Conservation (phyloP, 345 rosid species). For the Salix exigua region DNA sequence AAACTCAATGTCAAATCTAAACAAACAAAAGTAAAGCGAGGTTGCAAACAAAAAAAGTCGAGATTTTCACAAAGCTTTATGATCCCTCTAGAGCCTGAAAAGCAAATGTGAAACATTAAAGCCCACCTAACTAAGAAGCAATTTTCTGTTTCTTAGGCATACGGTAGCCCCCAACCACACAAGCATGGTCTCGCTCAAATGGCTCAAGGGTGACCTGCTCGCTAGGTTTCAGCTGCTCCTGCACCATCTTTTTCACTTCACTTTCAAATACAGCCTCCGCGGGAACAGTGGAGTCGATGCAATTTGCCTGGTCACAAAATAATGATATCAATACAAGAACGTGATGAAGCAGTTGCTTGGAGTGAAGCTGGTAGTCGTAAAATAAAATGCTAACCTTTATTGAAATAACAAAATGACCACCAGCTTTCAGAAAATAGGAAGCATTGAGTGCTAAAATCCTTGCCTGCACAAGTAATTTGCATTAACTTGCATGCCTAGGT, state of each 20-base stretch:
- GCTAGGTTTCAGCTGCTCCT: constrained; percentile 77
- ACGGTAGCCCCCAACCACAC: constrained; percentile 85
- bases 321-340: background rate
- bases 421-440: constrained; percentile 74
- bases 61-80: background rate
- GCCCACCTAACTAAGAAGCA: constrained; percentile 13
- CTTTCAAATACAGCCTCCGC: constrained; percentile 79
- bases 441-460: constrained; percentile 92
- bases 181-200: constrained; percentile 93
- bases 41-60: background rate
- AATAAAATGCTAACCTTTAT: constrained; percentile 60
- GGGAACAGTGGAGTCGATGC: constrained; percentile 84
- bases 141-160: constrained; percentile 78
- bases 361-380: background rate
- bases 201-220: constrained; percentile 96
- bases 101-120: background rate
- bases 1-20: background rate
- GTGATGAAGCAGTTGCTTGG: background rate
- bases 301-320: constrained; percentile 57
- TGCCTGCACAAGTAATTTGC: constrained; percentile 42
- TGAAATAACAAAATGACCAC: constrained; percentile 96
- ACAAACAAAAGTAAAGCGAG: background rate
- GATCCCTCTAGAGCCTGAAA: background rate
- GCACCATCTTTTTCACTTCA: constrained; percentile 83
- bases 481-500: background rate